phyloP scores from a whole-genome alignment of 2,329 filamentous ascomycete species.

The Ophiostoma tasmaniense region DNA sequence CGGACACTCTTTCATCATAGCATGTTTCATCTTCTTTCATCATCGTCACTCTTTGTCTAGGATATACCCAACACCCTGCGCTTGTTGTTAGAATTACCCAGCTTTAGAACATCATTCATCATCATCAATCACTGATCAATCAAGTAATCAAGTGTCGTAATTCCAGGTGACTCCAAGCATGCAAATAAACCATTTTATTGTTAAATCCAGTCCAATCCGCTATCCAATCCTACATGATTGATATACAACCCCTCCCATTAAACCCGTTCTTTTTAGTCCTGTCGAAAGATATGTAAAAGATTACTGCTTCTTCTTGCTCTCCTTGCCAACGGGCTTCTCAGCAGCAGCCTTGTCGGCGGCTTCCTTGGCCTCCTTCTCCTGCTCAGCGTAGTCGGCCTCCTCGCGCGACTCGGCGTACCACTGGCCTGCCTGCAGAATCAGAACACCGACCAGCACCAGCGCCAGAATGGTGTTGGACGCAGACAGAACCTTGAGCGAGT shows the following conservation, averaged over 20 bases:
- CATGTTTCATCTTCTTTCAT: neutral
- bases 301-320: constrained; percentile 23
- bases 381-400: constrained; percentile 63
- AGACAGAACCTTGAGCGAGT: constrained; percentile 80
- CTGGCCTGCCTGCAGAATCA: constrained; percentile 91
- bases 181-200: neutral
- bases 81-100: neutral
- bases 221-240: neutral
- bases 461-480: constrained; percentile 96
- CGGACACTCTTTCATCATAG: neutral
- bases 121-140: neutral
- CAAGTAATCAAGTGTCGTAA: neutral
- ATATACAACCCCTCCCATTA: neutral
- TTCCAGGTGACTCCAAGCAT: neutral
- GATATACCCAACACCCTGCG: neutral
- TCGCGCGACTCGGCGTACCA: constrained; percentile 98
- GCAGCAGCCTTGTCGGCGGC: constrained; percentile 10
- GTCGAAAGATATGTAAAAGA: too few species aligned
- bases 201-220: neutral
- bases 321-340: constrained; percentile 18
- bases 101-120: neutral
- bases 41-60: neutral
- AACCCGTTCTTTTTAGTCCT: neutral
- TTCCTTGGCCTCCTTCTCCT: constrained; percentile 41
- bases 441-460: constrained; percentile 79